Percentiles rank a stretch among this genome's conserved stretches.
phyloP scores from a whole-genome alignment of 192 early-diverging fungal genomes.

The Coemansia sp. region DNA sequence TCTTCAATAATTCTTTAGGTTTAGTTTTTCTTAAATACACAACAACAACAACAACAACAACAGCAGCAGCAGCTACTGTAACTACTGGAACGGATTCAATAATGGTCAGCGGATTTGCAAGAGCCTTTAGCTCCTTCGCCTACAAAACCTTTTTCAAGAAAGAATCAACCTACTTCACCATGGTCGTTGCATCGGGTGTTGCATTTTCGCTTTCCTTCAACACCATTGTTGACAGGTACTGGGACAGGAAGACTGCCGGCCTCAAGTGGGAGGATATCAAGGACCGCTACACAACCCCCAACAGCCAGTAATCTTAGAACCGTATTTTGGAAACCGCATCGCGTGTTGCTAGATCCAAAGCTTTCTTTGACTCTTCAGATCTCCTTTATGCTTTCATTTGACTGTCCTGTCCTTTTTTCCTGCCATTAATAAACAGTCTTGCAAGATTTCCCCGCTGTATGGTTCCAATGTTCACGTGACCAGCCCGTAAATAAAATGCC shows the following conservation, averaged over 20 bases:
- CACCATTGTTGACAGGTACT: slow-evolving; percentile 47
- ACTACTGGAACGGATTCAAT: neutral
- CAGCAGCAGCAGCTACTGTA: too few relatives aligned
- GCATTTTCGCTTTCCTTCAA: slow-evolving; percentile 46
- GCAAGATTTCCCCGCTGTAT: neutral
- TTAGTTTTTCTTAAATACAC: neutral
- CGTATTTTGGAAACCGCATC: too few relatives aligned
- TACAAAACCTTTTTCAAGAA: slow-evolving; percentile 55
- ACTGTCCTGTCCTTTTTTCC: neutral
- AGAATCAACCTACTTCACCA: slow-evolving; percentile 55
- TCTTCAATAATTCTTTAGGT: too few relatives aligned
- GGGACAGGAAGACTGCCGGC: slow-evolving; percentile 51
- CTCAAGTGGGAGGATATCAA: slow-evolving; percentile 56
- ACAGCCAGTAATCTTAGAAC: slow-evolving; percentile 16
- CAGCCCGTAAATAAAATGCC: neutral
- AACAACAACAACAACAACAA: too few relatives aligned
- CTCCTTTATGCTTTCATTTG: neutral
- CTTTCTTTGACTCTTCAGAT: neutral
- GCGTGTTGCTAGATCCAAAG: too few relatives aligned
- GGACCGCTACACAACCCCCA: slow-evolving; percentile 27
- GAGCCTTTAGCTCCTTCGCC: slow-evolving; percentile 36
- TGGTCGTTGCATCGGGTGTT: slow-evolving; percentile 38
- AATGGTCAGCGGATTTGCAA: slow-evolving; percentile 48
- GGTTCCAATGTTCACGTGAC: neutral
- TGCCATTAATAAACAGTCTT: neutral